Evolutionary conservation across 2,329 filamentous ascomycete species (phyloP), one percentile per base, ranked within the genome.

Genomic region (Botrytis hyacinthi): DNA sequence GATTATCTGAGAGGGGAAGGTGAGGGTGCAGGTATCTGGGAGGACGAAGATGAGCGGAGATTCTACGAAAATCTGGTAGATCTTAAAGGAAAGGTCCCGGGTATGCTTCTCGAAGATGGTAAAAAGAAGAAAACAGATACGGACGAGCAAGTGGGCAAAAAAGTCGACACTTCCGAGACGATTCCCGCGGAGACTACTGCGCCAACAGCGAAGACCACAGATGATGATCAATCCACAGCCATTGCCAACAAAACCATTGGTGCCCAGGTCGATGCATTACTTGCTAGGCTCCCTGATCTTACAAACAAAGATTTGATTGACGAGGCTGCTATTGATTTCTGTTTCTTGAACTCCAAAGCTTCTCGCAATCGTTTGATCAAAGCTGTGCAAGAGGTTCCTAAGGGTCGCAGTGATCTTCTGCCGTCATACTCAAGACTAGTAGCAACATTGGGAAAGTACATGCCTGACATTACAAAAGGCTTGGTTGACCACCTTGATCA

Each of bases 51-150:
- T 72, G 95, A 99, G 83, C 91, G 96, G 74, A 93, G 96, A 75
- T 99, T 99, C 82, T 99, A 99, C 83, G 96, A 99, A 84, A 98
- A 98, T 76, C 83, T 99, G 18, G 92, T 97, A 20, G 96, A 99
- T 80, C 85, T 99, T 26, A 97, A 97, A 81, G 96, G 97, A 78
- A 97, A 97, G 78, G 96, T 99, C 4, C 97, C 96, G 0, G 92
- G 92, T 1, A 97, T 99, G 78, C 86, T 99, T 14, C 88, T 99
- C 1, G 96, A 99, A 80, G 96, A 98, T 78, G 90, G 90, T 71
- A 98, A 97, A 83, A 98, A 98, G 85, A 98, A 97, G 84, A 98
- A 97, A 81, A 68, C 85, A 6, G 95, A 98, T 70, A 83, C 84
- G 1, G 94, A 97, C 74, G 95, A 98, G 75, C 90, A 93, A 79